A percentile compares a stretch with the other conserved stretches of the same genome.
These are phyloP conservation scores for Eremochloa ophiuroides DNA, from an alignment of 176 grass and related monocot genomes.

Conservation along the genomic window DNA sequence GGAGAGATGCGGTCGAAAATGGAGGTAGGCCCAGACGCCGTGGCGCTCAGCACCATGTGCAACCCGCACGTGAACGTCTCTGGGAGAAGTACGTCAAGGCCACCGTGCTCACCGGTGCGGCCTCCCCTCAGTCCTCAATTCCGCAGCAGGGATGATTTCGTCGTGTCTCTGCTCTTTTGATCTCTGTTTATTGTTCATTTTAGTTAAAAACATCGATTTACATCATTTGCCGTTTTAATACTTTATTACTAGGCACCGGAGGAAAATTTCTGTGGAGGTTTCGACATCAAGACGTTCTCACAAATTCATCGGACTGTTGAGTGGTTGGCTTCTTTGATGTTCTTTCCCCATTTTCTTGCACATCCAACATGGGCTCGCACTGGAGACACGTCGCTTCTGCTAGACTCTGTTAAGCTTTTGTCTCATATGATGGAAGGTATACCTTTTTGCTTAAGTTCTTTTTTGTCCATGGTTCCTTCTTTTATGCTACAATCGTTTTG, in stretches of 20 bases:
- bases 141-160: neutral
- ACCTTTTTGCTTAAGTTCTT: neutral
- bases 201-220: neutral
- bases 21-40: constrained; percentile 72
- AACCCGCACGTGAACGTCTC: constrained; percentile 87
- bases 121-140: neutral
- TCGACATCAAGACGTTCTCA: constrained; percentile 80
- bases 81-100: constrained; percentile 92
- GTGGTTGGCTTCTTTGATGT: neutral
- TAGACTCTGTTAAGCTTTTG: constrained; percentile 69
- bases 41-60: constrained; percentile 76
- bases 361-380: constrained; percentile 21
- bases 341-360: neutral
- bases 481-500: neutral
- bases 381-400: constrained; percentile 62
- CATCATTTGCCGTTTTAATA: neutral
- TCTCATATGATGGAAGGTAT: constrained; percentile 78
- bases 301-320: constrained; percentile 71
- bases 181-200: neutral
- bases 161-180: neutral
- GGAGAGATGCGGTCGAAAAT: constrained; percentile 60
- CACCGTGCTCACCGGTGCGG: constrained; percentile 77
- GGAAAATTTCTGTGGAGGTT: constrained; percentile 93
- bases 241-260: constrained; percentile 27
- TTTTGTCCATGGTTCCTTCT: constrained; percentile 10